Conservation (phyloP, 768 basidiomycete genomes). For the Gautieria morchelliformis region DNA sequence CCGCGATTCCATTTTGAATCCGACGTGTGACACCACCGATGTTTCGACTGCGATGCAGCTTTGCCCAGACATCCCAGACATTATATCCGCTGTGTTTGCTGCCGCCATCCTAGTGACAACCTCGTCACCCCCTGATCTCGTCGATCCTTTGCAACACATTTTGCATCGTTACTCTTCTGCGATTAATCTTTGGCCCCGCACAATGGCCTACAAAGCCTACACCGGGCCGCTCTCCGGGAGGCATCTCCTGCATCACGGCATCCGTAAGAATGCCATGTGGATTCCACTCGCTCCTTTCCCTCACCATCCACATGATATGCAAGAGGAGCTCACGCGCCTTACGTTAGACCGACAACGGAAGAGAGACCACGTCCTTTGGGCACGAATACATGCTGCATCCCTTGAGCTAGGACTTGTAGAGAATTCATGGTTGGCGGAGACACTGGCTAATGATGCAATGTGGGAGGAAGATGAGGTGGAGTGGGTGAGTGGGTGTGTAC, state of each 20-base stretch:
- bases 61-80: slow-evolving; percentile 4
- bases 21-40: neutral
- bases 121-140: neutral
- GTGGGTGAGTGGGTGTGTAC: slow-evolving; percentile 57
- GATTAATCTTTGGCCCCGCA: slow-evolving; percentile 1
- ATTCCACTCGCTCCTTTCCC: slow-evolving; percentile 18
- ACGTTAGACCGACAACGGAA: slow-evolving; percentile 48
- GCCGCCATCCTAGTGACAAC: neutral
- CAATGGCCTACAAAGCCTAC: slow-evolving; percentile 4
- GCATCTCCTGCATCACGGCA: slow-evolving; percentile 47
- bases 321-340: slow-evolving; percentile 56
- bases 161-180: slow-evolving; percentile 6
- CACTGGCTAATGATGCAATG: slow-evolving; percentile 54
- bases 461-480: slow-evolving; percentile 62
- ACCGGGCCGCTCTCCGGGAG: slow-evolving; percentile 47
- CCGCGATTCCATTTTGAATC: slow-evolving; percentile 7
- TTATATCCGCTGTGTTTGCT: slow-evolving; percentile 1
- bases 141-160: slow-evolving; percentile 4
- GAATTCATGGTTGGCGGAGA: slow-evolving; percentile 35
- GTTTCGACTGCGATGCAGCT: slow-evolving; percentile 3
- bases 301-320: slow-evolving; percentile 19
- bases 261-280: slow-evolving; percentile 51
- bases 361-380: slow-evolving; percentile 60
- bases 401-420: slow-evolving; percentile 45
- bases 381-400: slow-evolving; percentile 54